Evolutionary conservation across 1,139 yeast species (phyloP), one percentile per base, ranked within the genome.

Genomic region (Kodamaea alishanica): DNA sequence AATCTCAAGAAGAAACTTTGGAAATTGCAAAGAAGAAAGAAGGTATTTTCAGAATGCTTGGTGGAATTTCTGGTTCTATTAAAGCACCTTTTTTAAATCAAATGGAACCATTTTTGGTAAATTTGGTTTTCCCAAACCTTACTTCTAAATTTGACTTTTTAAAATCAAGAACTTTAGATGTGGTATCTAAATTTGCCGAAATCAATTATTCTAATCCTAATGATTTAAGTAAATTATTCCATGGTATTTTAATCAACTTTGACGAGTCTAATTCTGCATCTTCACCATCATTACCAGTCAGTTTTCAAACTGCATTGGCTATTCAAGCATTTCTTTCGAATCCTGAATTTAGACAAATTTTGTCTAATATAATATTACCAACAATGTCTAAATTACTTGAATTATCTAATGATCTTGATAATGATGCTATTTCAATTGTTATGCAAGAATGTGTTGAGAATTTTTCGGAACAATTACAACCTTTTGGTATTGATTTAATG

Each of bases 361-460:
- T 92, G 32, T 73, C 87, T 1, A 59, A 74, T 5, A 78, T 82
- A 32, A 84, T 92, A 40, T 77, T 92, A 26, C 86, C 86, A 31
- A 81, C 90, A 2, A 87, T 92, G 89, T 87, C 88, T 42, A 81
- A 78, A 49, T 66, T 92, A 41, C 68, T 92, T 50, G 79, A 77
- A 24, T 65, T 92, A 35, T 83, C 95, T 6, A 84, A 87, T 56
- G 83, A 83, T 47, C 79, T 90, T 46, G 98, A 92, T 52, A 82
- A 84, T 45, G 98, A 92, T 58, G 79, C 92, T 2, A 75, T 92
- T 28, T 79, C 95, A 11, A 86, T 84, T 28, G 96, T 92, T 10
- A 88, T 92, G 85, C 97, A 92, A 65, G 97, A 90, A 52, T 84
- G 95, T 58, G 97, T 92, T 22, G 97, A 90, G 54, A 80, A 77